Evolutionary conservation across 257 asterid species (phyloP), one percentile per base, ranked within the genome.

Genomic region (Perilla frutescens): DNA sequence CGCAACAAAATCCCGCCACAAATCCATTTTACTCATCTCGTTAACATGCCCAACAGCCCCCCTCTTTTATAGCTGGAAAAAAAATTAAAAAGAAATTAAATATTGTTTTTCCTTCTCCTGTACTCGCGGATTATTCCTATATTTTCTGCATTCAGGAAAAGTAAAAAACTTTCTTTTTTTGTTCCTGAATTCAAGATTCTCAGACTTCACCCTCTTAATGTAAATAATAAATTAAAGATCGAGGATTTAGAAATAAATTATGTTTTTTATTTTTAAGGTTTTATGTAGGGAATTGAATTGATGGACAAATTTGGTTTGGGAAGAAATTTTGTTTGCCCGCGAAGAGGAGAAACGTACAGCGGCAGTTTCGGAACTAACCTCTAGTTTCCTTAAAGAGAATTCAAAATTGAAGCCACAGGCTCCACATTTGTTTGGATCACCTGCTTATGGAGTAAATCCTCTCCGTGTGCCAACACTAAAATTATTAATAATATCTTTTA

Each of bases 1-100:
- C 0, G 79, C 87, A 11, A 85, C 79, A 79, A 87, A 88, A 78
- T 88, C 91, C 50, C 83, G 87, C 97, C 96, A 87, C 53, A 82
- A 83, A 80, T 88, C 93, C 97, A 87, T 90, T 45, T 26, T 13
- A 62, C 34, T 56, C 29, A 14, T 26, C 59, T 55, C 63, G 8
- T 63, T 39, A 45, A 12, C 14, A 9, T 10, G 6, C 11, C 1
- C 7, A 20, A 20, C 26, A 20, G 26, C 26, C 26, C 26, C 26
- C 26, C 26, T 20, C 26, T 20, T 20, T 20, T 20, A 20, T 20
- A 20, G 26, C 26, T 20, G 26, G 1, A 20, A 20, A 20, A 20
- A 20, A 20, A 20, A 0, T 20, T 20, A 20, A 20, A 20, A 20
- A 20, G 26, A 20, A 20, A 20, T 20, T 20, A 20, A 20, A 20